A percentile compares a stretch with the other conserved stretches of the same genome.
These are phyloP conservation scores for Globisporangium lucens DNA, from an alignment of 352 stramenopile genomes.

Conservation along the genomic window DNA sequence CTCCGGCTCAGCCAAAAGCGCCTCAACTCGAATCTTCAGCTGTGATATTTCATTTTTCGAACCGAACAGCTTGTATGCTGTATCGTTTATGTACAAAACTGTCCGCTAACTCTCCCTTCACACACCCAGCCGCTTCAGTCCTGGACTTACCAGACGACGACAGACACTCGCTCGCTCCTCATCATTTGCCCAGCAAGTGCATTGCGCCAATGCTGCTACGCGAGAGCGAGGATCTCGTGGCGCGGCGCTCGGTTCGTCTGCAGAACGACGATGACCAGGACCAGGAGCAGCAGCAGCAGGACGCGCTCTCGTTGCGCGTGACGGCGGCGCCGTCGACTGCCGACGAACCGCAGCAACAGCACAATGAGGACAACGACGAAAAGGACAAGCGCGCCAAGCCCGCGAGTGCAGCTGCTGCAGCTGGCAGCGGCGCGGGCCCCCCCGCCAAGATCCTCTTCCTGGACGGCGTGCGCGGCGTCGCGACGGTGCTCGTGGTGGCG, in stretches of 20 bases:
- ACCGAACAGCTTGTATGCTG: too few relatives aligned
- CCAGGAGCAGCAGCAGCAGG: not conserved
- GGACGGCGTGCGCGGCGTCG: slow-evolving; percentile 18
- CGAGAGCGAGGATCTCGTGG: not conserved
- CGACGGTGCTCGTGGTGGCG: slow-evolving; percentile 17
- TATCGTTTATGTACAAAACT: too few relatives aligned
- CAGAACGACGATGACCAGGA: not conserved
- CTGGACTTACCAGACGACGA: too few relatives aligned
- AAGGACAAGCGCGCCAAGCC: not conserved
- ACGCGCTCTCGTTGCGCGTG: not conserved
- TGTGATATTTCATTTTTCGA: too few relatives aligned
- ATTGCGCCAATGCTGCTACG: not conserved
- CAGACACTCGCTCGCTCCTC: too few relatives aligned
- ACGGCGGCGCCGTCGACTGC: too few relatives aligned
- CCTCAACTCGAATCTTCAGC: too few relatives aligned
- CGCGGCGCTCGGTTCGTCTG: not conserved
- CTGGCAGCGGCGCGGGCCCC: not conserved
- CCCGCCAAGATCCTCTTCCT: slow-evolving; percentile 17
- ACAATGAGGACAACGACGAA: not conserved
- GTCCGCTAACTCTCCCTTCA: too few relatives aligned
- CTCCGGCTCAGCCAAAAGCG: too few relatives aligned
- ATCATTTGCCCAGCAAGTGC: too few relatives aligned
- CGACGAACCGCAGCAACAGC: not conserved
- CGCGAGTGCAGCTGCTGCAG: not conserved
- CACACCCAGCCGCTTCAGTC: too few relatives aligned